Percentiles rank a stretch among this genome's conserved stretches.
These are phyloP conservation scores for Castanea sativa DNA, from an alignment of 306 rosid genomes.

Conservation along the genomic window DNA sequence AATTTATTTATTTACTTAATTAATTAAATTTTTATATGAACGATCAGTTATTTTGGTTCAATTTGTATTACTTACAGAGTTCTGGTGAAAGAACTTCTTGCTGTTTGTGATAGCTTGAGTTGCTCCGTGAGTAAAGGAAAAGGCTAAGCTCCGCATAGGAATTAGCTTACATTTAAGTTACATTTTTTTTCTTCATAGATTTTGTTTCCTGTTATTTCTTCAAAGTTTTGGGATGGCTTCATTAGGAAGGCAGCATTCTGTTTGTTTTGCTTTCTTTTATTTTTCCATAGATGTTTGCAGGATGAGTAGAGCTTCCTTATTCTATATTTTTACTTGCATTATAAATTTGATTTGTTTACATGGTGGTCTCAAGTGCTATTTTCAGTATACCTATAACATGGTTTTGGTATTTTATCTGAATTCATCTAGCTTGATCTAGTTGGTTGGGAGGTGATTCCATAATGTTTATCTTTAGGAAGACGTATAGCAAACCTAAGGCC, in stretches of 20 bases:
- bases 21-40: not conserved
- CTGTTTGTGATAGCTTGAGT: not conserved
- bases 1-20: not conserved
- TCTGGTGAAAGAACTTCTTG: not conserved
- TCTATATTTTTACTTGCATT: not conserved
- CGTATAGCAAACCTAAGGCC: not conserved
- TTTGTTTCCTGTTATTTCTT: not conserved
- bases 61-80: not conserved
- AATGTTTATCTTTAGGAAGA: not conserved
- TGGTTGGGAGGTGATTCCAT: not conserved
- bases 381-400: not conserved
- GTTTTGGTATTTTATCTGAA: not conserved
- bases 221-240: not conserved
- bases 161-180: not conserved
- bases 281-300: not conserved
- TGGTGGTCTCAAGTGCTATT: too few species aligned
- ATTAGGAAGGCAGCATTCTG: not conserved
- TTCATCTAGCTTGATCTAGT: not conserved
- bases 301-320: not conserved
- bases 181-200: not conserved
- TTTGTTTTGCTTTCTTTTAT: not conserved
- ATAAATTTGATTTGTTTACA: not conserved
- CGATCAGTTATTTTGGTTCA: not conserved
- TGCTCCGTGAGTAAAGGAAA: not conserved
- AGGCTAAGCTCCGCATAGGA: not conserved